A percentile compares a stretch with the other conserved stretches of the same genome.
Evolutionary conservation across 768 basidiomycete species (phyloP).

Genomic region (Leccinum uliginosum): DNA sequence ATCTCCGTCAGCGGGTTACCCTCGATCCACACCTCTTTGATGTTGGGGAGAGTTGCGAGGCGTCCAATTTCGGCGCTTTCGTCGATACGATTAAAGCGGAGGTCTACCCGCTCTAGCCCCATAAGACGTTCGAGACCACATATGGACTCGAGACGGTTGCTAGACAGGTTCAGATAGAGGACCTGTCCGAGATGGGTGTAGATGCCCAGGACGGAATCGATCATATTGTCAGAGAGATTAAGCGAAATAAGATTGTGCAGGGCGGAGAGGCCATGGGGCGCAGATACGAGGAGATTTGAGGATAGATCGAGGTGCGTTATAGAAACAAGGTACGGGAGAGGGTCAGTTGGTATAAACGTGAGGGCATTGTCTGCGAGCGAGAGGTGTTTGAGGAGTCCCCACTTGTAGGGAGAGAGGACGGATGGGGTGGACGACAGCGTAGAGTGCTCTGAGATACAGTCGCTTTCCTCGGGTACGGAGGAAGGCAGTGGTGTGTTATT

Average conservation of each 20-base stretch:
- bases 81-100: constrained; percentile 73
- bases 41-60: constrained; percentile 72
- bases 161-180: constrained; percentile 71
- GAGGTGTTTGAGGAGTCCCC: constrained; percentile 73
- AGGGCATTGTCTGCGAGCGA: constrained; percentile 77
- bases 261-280: constrained; percentile 70
- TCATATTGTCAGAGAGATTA: constrained; percentile 96
- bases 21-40: constrained; percentile 76
- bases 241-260: constrained; percentile 84
- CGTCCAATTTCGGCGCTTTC: constrained; percentile 85
- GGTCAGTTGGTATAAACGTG: constrained; percentile 70
- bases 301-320: constrained; percentile 86
- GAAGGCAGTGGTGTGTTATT: constrained; percentile 49
- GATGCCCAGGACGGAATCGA: constrained; percentile 90
- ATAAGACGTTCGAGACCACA: constrained; percentile 90
- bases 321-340: constrained; percentile 63
- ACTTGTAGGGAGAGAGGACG: constrained; percentile 56
- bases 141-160: constrained; percentile 90
- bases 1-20: constrained; percentile 78
- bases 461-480: constrained; percentile 46
- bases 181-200: constrained; percentile 78
- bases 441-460: constrained; percentile 16
- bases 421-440: constrained; percentile 25
- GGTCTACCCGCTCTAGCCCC: constrained; percentile 80
- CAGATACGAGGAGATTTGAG: constrained; percentile 83